Evolutionary conservation across 2,329 filamentous ascomycete species (phyloP).

Genomic region (Aurifilum marmelostoma): DNA sequence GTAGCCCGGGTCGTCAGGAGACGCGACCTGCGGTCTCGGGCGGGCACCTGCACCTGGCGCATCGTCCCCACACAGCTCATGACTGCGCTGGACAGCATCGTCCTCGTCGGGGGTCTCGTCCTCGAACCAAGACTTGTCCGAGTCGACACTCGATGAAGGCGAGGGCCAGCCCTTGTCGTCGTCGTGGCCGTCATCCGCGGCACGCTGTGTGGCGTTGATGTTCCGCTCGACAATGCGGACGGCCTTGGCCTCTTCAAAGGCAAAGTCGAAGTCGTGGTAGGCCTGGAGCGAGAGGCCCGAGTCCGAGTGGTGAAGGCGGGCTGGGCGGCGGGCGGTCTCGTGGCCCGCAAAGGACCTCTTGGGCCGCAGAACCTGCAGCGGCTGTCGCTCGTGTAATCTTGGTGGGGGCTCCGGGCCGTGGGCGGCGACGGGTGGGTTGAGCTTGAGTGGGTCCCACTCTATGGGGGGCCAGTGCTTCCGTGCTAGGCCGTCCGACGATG

Average conservation of each 20-base stretch:
- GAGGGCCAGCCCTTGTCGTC: slow-evolving; percentile 27
- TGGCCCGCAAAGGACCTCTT: slow-evolving; percentile 23
- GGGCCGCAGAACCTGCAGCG: slow-evolving; percentile 13
- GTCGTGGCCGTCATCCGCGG: slow-evolving; percentile 6
- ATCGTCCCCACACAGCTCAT: slow-evolving; percentile 14
- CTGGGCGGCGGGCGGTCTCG: slow-evolving; percentile 9
- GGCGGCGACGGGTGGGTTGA: slow-evolving; percentile 36
- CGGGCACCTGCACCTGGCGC: slow-evolving; percentile 27
- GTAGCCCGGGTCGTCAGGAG: slow-evolving; percentile 32
- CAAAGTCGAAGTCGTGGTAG: slow-evolving; percentile 41
- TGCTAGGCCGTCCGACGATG: slow-evolving; percentile 10
- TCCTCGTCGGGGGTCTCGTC: slow-evolving; percentile 12
- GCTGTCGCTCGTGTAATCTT: slow-evolving; percentile 23
- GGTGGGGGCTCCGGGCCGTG: slow-evolving; percentile 14
- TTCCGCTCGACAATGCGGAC: slow-evolving; percentile 18
- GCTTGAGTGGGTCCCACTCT: slow-evolving; percentile 41
- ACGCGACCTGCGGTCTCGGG: slow-evolving; percentile 31
- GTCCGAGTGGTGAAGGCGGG: slow-evolving; percentile 27
- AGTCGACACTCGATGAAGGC: slow-evolving; percentile 29
- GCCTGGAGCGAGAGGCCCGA: slow-evolving; percentile 34
- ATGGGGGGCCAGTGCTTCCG: slow-evolving; percentile 32
- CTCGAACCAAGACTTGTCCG: slow-evolving; percentile 29
- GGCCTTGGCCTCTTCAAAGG: slow-evolving; percentile 33
- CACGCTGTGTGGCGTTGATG: slow-evolving; percentile 3
- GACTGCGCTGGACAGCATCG: slow-evolving; percentile 23